phyloP scores from a whole-genome alignment of 495 filamentous ascomycete species.

The Friedmanniomyces simplex region DNA sequence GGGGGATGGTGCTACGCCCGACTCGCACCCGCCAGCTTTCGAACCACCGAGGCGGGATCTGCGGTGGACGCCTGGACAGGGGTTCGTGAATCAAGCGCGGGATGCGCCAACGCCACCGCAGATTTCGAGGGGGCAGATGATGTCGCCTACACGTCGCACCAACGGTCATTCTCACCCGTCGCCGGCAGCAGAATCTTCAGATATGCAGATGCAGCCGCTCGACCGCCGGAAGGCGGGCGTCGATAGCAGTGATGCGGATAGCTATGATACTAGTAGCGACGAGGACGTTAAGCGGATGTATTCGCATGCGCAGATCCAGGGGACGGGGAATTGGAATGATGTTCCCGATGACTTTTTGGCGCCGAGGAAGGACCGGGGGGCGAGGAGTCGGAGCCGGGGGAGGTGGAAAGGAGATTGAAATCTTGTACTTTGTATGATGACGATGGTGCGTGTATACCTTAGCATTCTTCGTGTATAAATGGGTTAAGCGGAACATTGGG shows the following conservation, averaged over 20 bases:
- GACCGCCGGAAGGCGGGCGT: conserved; percentile 21
- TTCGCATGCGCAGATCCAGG: conserved; percentile 7
- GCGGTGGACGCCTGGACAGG: conserved; percentile 15
- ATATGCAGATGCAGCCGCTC: conserved; percentile 21
- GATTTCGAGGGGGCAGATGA: neutral
- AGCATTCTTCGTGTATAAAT: neutral
- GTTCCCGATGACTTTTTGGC: conserved; percentile 29
- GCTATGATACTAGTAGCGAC: conserved; percentile 24
- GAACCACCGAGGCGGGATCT: conserved; percentile 5
- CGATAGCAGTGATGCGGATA: conserved; percentile 18
- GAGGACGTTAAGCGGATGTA: conserved; percentile 20
- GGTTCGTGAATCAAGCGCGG: conserved; percentile 11
- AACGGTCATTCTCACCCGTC: neutral
- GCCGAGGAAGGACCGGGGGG: conserved; percentile 14
- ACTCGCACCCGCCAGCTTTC: neutral
- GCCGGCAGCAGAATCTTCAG: conserved; percentile 9
- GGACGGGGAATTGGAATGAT: conserved; percentile 30
- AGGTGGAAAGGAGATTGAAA: conserved; percentile 19
- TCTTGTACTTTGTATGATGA: neutral
- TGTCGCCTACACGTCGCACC: neutral
- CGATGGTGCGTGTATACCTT: neutral
- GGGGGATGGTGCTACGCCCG: conserved; percentile 27
- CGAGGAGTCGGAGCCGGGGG: conserved; percentile 3
- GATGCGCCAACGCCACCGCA: neutral
- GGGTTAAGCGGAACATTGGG: no score